phyloP scores from a whole-genome alignment of 2,329 filamentous ascomycete species.

The Penicillium digitatum region DNA sequence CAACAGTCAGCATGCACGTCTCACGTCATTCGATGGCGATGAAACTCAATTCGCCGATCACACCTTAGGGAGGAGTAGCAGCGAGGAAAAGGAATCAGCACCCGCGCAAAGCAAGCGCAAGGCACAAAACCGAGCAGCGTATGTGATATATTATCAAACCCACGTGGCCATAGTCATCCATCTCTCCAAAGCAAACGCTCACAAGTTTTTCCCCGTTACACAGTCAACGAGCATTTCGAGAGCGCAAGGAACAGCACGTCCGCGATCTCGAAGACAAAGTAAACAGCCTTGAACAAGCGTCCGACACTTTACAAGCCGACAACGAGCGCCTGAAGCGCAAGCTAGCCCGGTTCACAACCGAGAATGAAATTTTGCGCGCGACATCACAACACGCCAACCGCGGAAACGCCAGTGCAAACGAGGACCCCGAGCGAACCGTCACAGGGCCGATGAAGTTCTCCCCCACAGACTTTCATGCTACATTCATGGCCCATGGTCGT shows the following conservation, averaged over 20 bases:
- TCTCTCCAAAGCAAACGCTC: background rate
- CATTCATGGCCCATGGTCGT: constrained; percentile 51
- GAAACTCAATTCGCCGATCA: constrained; percentile 26
- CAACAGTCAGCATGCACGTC: constrained; percentile 21
- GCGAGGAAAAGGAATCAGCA: constrained; percentile 53
- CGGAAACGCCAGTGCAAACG: constrained; percentile 40
- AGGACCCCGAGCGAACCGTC: constrained; percentile 43
- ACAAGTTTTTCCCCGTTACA: background rate
- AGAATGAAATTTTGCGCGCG: constrained; percentile 88
- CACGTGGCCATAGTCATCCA: background rate
- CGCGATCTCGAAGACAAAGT: constrained; percentile 89
- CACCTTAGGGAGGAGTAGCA: constrained; percentile 44
- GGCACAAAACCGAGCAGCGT: constrained; percentile 70
- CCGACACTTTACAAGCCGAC: constrained; percentile 68
- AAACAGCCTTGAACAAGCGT: constrained; percentile 68
- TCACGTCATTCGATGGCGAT: constrained; percentile 29
- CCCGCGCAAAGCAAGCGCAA: constrained; percentile 60
- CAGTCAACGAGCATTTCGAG: constrained; percentile 92
- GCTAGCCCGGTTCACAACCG: constrained; percentile 76
- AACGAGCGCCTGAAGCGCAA: constrained; percentile 84
- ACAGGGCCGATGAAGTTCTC: constrained; percentile 68
- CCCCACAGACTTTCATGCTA: constrained; percentile 67
- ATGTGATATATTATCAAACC: constrained; percentile 38
- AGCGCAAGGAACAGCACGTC: constrained; percentile 91
- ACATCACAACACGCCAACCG: constrained; percentile 54